Conservation (phyloP, 1,139 yeast genomes). For the Meyerozyma carpophila region DNA sequence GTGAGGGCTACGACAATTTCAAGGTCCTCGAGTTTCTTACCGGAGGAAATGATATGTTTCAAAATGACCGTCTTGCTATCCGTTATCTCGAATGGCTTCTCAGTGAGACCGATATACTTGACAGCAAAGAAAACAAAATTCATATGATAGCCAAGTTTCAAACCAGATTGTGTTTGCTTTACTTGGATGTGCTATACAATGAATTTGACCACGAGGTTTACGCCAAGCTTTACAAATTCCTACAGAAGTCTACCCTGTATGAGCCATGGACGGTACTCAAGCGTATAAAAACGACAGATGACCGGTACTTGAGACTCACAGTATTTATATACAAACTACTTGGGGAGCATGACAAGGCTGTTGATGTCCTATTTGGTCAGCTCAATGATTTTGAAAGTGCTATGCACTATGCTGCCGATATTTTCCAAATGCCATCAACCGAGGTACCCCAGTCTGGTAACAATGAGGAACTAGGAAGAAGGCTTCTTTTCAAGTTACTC, state of each 20-base stretch:
- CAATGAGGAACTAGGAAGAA: conserved; percentile 28
- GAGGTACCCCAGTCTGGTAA: neutral
- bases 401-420: conserved; percentile 52
- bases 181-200: conserved; percentile 35
- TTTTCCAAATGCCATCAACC: conserved; percentile 22
- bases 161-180: conserved; percentile 53
- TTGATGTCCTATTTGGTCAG: conserved; percentile 57
- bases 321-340: conserved; percentile 56
- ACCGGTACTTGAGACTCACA: conserved; percentile 36
- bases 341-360: conserved; percentile 59
- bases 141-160: conserved; percentile 29
- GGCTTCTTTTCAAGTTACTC: conserved; percentile 29
- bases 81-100: conserved; percentile 58
- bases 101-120: conserved; percentile 41
- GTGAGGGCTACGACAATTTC: conserved; percentile 52
- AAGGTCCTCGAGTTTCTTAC: conserved; percentile 49
- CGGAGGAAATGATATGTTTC: conserved; percentile 10
- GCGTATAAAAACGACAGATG: conserved; percentile 32
- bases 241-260: conserved; percentile 30
- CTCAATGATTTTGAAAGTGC: conserved; percentile 56
- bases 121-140: conserved; percentile 26
- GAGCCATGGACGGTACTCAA: conserved; percentile 44
- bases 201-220: conserved; percentile 16
- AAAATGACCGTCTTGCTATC: conserved; percentile 33
- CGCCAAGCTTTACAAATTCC: conserved; percentile 31